Base-by-base conservation (phyloP, 1,284 basidiomycete species). In the Boletus calvinii region DNA sequence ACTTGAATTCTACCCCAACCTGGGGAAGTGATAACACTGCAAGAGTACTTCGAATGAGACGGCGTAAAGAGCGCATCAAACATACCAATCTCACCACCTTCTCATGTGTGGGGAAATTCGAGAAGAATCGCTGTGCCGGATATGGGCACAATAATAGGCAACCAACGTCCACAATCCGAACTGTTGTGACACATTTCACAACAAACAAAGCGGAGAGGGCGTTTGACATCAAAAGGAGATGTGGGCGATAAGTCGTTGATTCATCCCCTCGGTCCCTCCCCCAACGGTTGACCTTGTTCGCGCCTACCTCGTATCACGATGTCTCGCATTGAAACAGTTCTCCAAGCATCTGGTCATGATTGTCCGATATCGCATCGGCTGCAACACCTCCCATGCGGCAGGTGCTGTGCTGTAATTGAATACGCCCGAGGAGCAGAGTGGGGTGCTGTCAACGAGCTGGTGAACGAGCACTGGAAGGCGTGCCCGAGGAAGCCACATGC, bases 141-240 rank as follows among this genome's bases (percentile, higher is more conserved):
- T 57, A 63, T 54, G 52, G 61, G 46, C 42, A 62, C 56, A 65
- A 65, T 65, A 20, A 49, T 34, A 40, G 46, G 53, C 52, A 51
- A 42, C 40, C 50, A n/a, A 54, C 31, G 40, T 59, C 65, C 63
- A 66, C 54, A 53, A 54, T 44, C 35, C 43, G 31, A 44, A 52
- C 22, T 59, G 50, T 51, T 43, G 46, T 57, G 44, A 43, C 52
- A 66, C 63, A 61, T 56, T 66, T 64, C 67, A 66, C 66, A 67
- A 67, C 63, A 68, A 66, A 69, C 65, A 69, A 66, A 56, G 62
- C 53, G 55, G 58, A 50, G 59, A 46, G 39, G 56, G 22, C 29
- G 55, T 44, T 53, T 4, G 50, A 57, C 46, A 48, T 68, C 59
- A 69, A 67, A 67, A 66, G 54, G 53, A 56, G 43, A 48, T 13